These are phyloP conservation scores for Gentiana macrophylla DNA, from an alignment of 257 asterid genomes.

Conservation along the genomic window DNA sequence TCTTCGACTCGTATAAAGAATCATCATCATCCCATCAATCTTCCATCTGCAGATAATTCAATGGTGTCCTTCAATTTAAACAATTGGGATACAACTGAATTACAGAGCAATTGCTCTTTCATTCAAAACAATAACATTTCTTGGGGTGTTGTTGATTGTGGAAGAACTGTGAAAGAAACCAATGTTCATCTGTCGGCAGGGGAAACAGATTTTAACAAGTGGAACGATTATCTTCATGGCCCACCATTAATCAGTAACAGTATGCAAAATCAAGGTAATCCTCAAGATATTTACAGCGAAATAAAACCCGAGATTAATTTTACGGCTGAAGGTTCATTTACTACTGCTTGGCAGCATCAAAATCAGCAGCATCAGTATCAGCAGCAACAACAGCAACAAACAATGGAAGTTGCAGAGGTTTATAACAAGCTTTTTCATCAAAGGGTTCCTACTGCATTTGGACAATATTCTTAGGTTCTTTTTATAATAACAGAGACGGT, in stretches of 20 bases:
- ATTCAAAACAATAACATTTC: conserved; percentile 24
- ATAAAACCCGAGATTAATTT: conserved; percentile 14
- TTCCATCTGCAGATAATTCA: conserved; percentile 5
- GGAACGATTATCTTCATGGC: conserved; percentile 68
- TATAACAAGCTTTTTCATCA: conserved; percentile 46
- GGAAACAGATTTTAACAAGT: conserved; percentile 41
- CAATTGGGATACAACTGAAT: conserved; percentile 27
- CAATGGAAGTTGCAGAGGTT: conserved; percentile 30
- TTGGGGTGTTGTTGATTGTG: conserved; percentile 31
- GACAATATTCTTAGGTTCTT: conserved; percentile 47
- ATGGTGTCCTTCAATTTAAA: conserved; percentile 11
- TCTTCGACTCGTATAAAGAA: conserved; percentile 1
- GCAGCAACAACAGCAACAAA: conserved; percentile 9
- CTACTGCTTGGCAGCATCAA: conserved; percentile 26
- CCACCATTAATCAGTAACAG: conserved; percentile 38
- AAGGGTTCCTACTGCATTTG: conserved; percentile 45
- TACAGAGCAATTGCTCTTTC: conserved; percentile 26
- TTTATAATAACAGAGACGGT: neutral
- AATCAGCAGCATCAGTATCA: conserved; percentile 19
- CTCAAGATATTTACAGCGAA: conserved; percentile 41
- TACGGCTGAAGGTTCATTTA: conserved; percentile 8
- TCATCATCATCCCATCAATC: conserved; percentile 10
- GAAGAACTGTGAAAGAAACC: conserved; percentile 21
- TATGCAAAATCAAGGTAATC: conserved; percentile 10
- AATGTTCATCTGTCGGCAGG: conserved; percentile 10